Conservation (phyloP, 495 filamentous ascomycete species). For the Lophiotrema nucula region DNA sequence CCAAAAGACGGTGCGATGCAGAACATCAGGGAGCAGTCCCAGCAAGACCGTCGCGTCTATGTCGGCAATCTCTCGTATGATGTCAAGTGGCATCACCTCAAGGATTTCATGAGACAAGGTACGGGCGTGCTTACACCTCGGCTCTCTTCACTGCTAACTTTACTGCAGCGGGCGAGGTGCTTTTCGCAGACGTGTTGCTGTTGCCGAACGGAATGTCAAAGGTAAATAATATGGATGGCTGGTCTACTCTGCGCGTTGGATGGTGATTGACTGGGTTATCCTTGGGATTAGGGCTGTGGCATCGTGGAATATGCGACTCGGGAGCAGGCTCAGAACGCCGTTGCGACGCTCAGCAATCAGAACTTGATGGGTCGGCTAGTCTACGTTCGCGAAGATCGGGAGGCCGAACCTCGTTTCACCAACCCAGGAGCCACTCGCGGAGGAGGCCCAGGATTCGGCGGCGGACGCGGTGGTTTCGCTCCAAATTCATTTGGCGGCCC, state of each 20-base stretch:
- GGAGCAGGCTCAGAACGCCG: conserved; percentile 97
- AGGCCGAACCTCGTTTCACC: conserved; percentile 92
- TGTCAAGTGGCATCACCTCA: conserved; percentile 99
- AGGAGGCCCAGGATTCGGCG: conserved; percentile 36
- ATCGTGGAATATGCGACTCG: conserved; percentile 99
- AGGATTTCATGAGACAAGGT: conserved; percentile 99
- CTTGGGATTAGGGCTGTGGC: conserved; percentile 99
- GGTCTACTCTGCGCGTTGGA: conserved; percentile 60
- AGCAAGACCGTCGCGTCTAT: conserved; percentile 98
- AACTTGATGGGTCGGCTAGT: conserved; percentile 97
- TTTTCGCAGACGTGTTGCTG: conserved; percentile 98
- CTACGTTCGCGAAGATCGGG: conserved; percentile 97
- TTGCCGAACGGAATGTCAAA: conserved; percentile 99
- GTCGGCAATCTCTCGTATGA: conserved; percentile 98
- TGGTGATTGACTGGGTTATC: conserved; percentile 99
- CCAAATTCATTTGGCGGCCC: not conserved
- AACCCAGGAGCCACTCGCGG: conserved; percentile 54
- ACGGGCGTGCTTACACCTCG: conserved; percentile 42
- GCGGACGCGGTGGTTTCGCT: conserved; percentile 47
- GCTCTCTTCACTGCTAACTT: conserved; percentile 11
- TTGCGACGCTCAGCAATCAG: conserved; percentile 97
- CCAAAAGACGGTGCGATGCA: conserved; percentile 95
- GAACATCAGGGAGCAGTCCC: conserved; percentile 85
- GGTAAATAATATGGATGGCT: conserved; percentile 88
- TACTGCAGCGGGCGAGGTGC: conserved; percentile 89